These are phyloP conservation scores for Rhodotorula diobovata DNA, from an alignment of 768 basidiomycete species.

Conservation along the genomic window DNA sequence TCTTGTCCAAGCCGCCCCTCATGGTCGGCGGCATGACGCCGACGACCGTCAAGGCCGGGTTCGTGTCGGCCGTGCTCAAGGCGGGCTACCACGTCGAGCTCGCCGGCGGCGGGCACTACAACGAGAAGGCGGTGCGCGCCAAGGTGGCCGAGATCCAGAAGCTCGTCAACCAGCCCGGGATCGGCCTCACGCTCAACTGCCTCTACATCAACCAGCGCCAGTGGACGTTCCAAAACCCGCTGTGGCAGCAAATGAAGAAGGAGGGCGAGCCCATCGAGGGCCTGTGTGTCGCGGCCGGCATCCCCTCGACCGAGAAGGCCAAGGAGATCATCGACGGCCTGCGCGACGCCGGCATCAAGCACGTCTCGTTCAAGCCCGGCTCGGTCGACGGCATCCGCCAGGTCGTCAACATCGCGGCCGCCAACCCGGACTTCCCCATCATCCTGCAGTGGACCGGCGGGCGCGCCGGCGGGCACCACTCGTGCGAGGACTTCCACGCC, in stretches of 20 bases:
- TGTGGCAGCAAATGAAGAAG: conserved; percentile 95
- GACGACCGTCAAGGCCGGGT: conserved; percentile 88
- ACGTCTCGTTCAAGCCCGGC: conserved; percentile 96
- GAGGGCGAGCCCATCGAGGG: conserved; percentile 95
- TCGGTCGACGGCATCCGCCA: conserved; percentile 93
- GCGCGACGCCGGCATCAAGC: conserved; percentile 78
- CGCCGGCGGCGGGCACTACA: conserved; percentile 97
- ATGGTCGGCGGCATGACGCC: conserved; percentile 99
- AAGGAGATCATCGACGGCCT: conserved; percentile 88
- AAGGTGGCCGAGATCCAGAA: conserved; percentile 90
- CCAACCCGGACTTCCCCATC: conserved; percentile 92
- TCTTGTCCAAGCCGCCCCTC: conserved; percentile 92
- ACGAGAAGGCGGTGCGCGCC: conserved; percentile 73
- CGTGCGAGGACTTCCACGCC: conserved; percentile 97
- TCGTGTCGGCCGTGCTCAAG: conserved; percentile 84
- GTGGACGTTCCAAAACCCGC: conserved; percentile 86
- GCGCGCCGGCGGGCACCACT: conserved; percentile 96
- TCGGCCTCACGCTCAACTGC: conserved; percentile 88
- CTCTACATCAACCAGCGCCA: conserved; percentile 98
- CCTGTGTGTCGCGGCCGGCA: conserved; percentile 97
- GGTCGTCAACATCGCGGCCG: conserved; percentile 88
- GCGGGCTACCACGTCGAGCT: conserved; percentile 96
- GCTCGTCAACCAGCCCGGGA: conserved; percentile 69
- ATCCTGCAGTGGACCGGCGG: conserved; percentile 99
- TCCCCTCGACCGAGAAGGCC: conserved; percentile 94